Evolutionary conservation across 2,329 filamentous ascomycete species (phyloP), one percentile per base, ranked within the genome.

Genomic region (Penicillium brasilianum): DNA sequence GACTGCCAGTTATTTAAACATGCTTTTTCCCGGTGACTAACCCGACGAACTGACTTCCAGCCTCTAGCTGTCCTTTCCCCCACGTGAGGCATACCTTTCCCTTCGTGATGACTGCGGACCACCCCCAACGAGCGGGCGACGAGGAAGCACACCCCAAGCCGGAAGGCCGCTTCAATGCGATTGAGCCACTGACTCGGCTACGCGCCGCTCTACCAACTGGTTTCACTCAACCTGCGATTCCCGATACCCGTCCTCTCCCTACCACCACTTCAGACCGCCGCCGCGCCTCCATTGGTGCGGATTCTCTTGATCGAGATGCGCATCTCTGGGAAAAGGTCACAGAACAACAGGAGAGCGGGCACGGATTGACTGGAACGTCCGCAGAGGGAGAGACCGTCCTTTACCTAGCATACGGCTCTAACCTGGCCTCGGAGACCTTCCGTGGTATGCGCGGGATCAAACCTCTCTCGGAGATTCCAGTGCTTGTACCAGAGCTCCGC

Each of bases 401-500:
- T 55, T 94, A 94, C 75, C 86, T 94, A 22, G 94, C 93, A 11
- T 98, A 97, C 74, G 95, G 94, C 67, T 97, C 93, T 55, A 98
- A 98, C 75, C 85, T 98, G 63, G 87, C 85, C 62, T 87, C 88
- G 14, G 81, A 92, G 74, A 96, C 91, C 0, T 97, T 98, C 76
- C 84, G 89, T 51, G 91, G 90, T 60, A 81, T 78, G 61, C 89
- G 94, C 55, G 89, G 89, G 62, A 94, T 98, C 77, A 86, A 85
- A 28, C 95, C 95, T 0, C 71, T 98, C 14, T 92, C 91, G 41
- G 86, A 90, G 65, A 79, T 93, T 72, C 93, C 93, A 71, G 94
- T 97, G 8, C 85, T 90, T 5, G 92, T 92, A 2, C 95, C 95
- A 0, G 84, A 86, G 5, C 82, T 98, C 51, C 83, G 86, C 53